Evolutionary conservation across 2,329 filamentous ascomycete species (phyloP).

Genomic region (Ophiostoma sp.): DNA sequence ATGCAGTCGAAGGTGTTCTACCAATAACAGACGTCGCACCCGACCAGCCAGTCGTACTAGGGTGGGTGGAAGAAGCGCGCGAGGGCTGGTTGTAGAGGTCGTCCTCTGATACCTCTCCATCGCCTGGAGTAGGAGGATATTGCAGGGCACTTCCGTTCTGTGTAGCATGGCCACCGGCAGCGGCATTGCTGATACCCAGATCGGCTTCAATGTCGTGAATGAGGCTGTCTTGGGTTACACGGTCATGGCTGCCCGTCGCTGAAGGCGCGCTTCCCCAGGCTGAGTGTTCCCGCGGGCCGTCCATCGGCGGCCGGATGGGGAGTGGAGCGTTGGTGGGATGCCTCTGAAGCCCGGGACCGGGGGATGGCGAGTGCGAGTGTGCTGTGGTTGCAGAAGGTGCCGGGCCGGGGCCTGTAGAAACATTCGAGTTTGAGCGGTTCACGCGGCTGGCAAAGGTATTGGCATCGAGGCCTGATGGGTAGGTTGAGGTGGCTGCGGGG

Average conservation of each 20-base stretch:
- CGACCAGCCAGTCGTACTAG: conserved; percentile 33
- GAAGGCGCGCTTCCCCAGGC: conserved; percentile 32
- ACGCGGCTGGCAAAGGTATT: conserved; percentile 42
- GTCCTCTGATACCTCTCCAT: conserved; percentile 15
- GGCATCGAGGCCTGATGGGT: conserved; percentile 44
- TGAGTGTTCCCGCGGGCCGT: conserved; percentile 41
- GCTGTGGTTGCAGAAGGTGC: conserved; percentile 45
- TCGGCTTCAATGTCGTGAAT: conserved; percentile 56
- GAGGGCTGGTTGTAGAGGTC: conserved; percentile 38
- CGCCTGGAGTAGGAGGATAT: conserved; percentile 13
- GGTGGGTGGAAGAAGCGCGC: conserved; percentile 43
- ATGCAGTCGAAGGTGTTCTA: conserved; percentile 27
- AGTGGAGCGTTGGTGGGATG: conserved; percentile 58
- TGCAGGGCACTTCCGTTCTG: conserved; percentile 43
- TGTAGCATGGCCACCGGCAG: conserved; percentile 44
- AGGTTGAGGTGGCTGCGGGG: conserved; percentile 40
- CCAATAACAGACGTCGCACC: conserved; percentile 40
- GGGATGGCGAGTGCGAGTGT: conserved; percentile 34
- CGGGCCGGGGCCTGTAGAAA: conserved; percentile 42
- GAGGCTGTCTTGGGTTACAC: conserved; percentile 47
- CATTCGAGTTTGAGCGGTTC: conserved; percentile 47
- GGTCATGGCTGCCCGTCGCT: conserved; percentile 29
- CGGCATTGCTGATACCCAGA: conserved; percentile 40
- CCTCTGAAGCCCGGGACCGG: conserved; percentile 46
- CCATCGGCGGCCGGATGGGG: conserved; percentile 47